phyloP scores from a whole-genome alignment of 169 alveolate species.

The Toxoplasma gondii region DNA sequence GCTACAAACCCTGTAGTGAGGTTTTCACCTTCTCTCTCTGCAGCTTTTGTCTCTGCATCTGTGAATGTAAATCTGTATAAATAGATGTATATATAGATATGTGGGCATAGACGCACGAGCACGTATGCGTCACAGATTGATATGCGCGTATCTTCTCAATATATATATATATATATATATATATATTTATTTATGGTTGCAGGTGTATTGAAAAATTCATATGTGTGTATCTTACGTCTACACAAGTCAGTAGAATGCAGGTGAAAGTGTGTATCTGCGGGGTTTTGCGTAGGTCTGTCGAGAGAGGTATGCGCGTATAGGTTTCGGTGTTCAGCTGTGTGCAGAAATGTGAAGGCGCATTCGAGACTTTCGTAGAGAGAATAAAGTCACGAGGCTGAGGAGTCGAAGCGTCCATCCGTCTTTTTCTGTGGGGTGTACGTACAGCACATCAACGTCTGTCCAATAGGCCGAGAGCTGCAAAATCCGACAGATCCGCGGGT shows the following conservation, averaged over 20 bases:
- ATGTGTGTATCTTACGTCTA: background rate
- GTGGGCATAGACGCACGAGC: background rate
- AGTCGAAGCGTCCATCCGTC: background rate
- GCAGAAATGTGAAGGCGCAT: too few relatives aligned
- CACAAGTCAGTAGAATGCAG: background rate
- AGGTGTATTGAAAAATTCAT: background rate
- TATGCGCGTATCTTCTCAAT: background rate
- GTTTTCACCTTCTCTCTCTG: too few relatives aligned
- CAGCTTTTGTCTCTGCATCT: background rate
- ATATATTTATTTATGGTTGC: background rate
- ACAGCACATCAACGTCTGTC: conserved; percentile 18
- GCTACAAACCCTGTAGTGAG: too few relatives aligned
- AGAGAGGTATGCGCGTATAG: background rate
- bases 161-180: too few relatives aligned
- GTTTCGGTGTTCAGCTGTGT: background rate
- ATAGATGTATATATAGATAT: background rate
- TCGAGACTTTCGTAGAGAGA: too few relatives aligned
- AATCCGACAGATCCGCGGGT: background rate
- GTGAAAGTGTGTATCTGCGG: background rate
- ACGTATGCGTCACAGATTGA: too few relatives aligned
- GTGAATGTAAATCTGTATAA: too few relatives aligned
- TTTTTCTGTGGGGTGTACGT: background rate
- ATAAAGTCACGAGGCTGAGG: too few relatives aligned
- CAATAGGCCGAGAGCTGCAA: conserved; percentile 8
- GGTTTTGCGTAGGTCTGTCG: background rate